Percentiles rank a stretch among this genome's conserved stretches.
Evolutionary conservation across 352 stramenopile species (phyloP).

Genomic region (Globisporangium takayamanum): DNA sequence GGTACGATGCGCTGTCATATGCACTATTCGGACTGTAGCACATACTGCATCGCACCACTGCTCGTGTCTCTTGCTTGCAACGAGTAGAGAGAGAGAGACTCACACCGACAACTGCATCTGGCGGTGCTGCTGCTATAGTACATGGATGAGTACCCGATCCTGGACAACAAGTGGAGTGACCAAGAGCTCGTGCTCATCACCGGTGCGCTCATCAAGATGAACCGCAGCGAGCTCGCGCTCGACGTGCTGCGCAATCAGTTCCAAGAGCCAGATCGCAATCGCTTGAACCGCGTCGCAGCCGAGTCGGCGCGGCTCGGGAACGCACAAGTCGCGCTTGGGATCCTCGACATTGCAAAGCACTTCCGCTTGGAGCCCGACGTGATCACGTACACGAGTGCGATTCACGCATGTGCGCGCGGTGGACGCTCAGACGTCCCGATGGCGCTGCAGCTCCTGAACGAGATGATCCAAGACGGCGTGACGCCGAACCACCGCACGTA

Average conservation of each 20-base stretch:
- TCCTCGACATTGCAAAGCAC: slow-evolving; percentile 65
- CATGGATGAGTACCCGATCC: slow-evolving; percentile 62
- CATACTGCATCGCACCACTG: neutral
- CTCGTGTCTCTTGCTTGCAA: too few relatives aligned
- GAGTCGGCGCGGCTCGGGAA: slow-evolving; percentile 64
- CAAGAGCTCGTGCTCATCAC: slow-evolving; percentile 76
- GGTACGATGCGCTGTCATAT: slow-evolving; percentile 10
- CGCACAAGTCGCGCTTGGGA: slow-evolving; percentile 49
- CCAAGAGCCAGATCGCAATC: slow-evolving; percentile 31
- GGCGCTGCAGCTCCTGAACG: slow-evolving; percentile 64
- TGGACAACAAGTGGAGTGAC: slow-evolving; percentile 52
- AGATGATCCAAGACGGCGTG: slow-evolving; percentile 60
- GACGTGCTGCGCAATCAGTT: slow-evolving; percentile 62
- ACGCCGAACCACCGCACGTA: slow-evolving; percentile 72
- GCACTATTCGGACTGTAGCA: too few relatives aligned
- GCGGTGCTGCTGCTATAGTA: slow-evolving; percentile 20
- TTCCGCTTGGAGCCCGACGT: slow-evolving; percentile 60
- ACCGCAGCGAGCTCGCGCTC: slow-evolving; percentile 47
- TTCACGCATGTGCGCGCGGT: slow-evolving; percentile 69
- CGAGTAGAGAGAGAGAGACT: neutral
- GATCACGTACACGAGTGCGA: slow-evolving; percentile 74
- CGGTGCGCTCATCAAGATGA: slow-evolving; percentile 67
- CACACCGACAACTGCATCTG: neutral
- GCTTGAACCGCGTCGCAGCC: slow-evolving; percentile 62
- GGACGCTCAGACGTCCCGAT: slow-evolving; percentile 34